phyloP scores from a whole-genome alignment of 2,329 filamentous ascomycete species.

The Passalora sequoiae region DNA sequence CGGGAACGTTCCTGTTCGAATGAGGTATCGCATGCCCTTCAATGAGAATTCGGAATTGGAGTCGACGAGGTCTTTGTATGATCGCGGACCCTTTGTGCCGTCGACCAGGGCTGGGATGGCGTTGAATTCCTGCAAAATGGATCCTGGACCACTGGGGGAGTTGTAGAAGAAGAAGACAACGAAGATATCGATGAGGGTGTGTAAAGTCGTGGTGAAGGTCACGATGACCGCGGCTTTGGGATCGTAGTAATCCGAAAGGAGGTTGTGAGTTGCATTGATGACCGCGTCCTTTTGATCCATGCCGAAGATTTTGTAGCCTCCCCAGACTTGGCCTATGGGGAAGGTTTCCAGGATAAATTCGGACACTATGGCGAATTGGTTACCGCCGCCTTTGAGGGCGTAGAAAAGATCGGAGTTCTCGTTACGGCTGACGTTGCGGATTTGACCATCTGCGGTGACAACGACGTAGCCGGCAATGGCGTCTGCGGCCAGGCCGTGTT shows the following conservation, averaged over 20 bases:
- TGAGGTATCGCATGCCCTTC: slow-evolving; percentile 35
- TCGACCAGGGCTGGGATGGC: slow-evolving; percentile 18
- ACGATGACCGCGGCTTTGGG: slow-evolving; percentile 57
- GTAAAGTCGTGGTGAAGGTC: slow-evolving; percentile 47
- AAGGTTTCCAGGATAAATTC: slow-evolving; percentile 31
- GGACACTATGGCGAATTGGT: slow-evolving; percentile 36
- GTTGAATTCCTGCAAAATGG: slow-evolving; percentile 55
- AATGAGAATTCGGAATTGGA: slow-evolving; percentile 18
- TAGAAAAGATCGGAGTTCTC: slow-evolving; percentile 27
- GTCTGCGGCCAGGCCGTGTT: slow-evolving; percentile 28
- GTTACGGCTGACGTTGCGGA: slow-evolving; percentile 23
- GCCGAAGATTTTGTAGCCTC: slow-evolving; percentile 43
- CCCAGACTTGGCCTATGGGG: slow-evolving; percentile 37
- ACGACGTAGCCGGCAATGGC: slow-evolving; percentile 31
- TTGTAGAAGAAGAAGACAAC: slow-evolving; percentile 57
- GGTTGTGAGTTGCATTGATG: slow-evolving; percentile 41
- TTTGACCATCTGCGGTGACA: slow-evolving; percentile 23
- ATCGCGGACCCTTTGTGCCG: slow-evolving; percentile 10
- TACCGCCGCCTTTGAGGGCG: slow-evolving; percentile 25
- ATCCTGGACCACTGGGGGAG: slow-evolving; percentile 43
- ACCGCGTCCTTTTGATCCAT: slow-evolving; percentile 38
- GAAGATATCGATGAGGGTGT: slow-evolving; percentile 50
- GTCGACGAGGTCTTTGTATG: slow-evolving; percentile 19
- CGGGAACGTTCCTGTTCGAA: slow-evolving; percentile 38
- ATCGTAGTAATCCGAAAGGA: slow-evolving; percentile 55